Percentiles rank a stretch among this genome's conserved stretches.
These are phyloP conservation scores for Tetratostichococcus sp. DNA, from an alignment of 139 green algal species.

Conservation along the genomic window DNA sequence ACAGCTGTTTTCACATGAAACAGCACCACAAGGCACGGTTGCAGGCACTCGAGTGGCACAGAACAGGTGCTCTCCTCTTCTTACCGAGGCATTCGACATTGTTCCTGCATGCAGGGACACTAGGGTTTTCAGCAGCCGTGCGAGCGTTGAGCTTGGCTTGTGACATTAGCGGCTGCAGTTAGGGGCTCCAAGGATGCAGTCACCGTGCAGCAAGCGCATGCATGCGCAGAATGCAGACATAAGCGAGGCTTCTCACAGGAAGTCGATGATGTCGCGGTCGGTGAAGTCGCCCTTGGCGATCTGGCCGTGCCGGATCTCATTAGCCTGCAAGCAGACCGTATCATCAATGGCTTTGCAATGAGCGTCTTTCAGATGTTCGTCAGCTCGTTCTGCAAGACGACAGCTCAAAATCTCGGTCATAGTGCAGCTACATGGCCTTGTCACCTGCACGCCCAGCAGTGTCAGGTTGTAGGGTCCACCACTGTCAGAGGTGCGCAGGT, in stretches of 20 bases:
- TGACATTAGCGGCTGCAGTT: no score
- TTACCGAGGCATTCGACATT: conserved; percentile 42
- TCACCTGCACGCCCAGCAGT: not conserved
- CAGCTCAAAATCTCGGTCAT: not conserved
- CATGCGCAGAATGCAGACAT: no score
- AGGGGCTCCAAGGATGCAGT: no score
- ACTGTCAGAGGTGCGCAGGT: not conserved
- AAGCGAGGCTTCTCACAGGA: not conserved
- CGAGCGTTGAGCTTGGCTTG: no score
- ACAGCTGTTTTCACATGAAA: no score
- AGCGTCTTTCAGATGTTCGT: not conserved
- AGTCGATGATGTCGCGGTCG: not conserved
- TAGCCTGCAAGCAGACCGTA: not conserved
- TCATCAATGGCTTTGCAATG: not conserved
- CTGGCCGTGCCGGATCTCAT: not conserved
- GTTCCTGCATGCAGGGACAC: not conserved
- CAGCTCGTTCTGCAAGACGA: not conserved
- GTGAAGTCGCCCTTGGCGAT: not conserved
- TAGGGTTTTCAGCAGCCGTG: no score
- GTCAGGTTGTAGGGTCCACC: not conserved
- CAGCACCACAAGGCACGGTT: no score
- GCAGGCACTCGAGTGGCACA: no score
- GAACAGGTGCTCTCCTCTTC: conserved; percentile 6
- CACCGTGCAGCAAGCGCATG: no score
- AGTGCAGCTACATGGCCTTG: not conserved